A percentile compares a stretch with the other conserved stretches of the same genome.
These are phyloP conservation scores for Neopestalotiopsis clavispora DNA, from an alignment of 2,329 filamentous ascomycete genomes.

Conservation along the genomic window DNA sequence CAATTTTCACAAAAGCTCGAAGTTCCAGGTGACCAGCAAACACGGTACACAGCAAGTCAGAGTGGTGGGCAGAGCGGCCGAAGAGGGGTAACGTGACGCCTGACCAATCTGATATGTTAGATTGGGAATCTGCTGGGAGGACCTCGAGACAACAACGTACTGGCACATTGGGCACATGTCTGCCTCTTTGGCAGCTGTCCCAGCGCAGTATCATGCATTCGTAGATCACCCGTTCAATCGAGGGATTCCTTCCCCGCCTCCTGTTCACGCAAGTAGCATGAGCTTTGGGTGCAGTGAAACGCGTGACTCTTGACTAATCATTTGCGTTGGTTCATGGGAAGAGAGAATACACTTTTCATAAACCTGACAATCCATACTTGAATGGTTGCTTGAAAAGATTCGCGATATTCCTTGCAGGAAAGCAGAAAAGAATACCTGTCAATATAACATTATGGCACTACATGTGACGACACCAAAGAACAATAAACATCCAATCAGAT, in stretches of 20 bases:
- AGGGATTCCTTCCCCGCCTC: too few species aligned
- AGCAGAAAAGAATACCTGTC: too few species aligned
- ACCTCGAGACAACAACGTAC: neutral
- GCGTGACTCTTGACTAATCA: neutral
- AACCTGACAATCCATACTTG: too few species aligned
- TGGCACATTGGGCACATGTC: neutral
- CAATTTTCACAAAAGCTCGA: neutral
- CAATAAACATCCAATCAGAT: too few species aligned
- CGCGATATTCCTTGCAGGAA: too few species aligned
- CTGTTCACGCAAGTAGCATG: neutral
- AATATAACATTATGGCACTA: too few species aligned
- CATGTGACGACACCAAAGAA: too few species aligned
- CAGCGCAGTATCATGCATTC: too few species aligned
- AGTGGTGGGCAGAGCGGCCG: neutral
- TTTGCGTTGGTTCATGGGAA: neutral
- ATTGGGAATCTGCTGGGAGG: neutral
- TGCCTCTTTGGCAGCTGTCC: neutral
- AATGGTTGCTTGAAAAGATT: too few species aligned
- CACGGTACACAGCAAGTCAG: neutral
- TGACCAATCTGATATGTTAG: neutral
- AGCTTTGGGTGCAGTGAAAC: neutral
- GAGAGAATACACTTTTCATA: too few species aligned
- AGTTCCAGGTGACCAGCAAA: neutral
- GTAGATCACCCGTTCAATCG: too few species aligned
- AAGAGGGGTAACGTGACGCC: conserved; percentile 1